A percentile compares a stretch with the other conserved stretches of the same genome.
phyloP scores from a whole-genome alignment of 208 protist species.

The Chromosphaera perkinsii region DNA sequence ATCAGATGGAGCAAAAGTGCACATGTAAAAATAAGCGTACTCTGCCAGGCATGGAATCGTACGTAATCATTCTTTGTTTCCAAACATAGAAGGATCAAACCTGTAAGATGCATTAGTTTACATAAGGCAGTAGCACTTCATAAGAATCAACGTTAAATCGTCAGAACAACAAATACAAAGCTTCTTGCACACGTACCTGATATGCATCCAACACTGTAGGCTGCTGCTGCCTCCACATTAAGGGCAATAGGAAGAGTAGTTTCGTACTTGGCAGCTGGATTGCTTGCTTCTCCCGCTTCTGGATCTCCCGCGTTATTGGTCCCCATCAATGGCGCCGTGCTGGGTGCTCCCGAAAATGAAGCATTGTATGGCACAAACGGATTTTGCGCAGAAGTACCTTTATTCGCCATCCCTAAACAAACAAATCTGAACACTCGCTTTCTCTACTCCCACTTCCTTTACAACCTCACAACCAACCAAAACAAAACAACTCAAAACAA shows the following conservation, averaged over 20 bases:
- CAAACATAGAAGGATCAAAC: constrained; percentile 8
- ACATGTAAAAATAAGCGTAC: neutral
- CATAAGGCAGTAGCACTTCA: neutral
- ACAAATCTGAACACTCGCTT: no score
- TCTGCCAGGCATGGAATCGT: constrained; percentile 31
- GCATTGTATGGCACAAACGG: no score
- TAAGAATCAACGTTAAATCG: neutral
- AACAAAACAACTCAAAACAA: no score
- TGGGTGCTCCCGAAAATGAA: no score
- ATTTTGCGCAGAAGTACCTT: no score
- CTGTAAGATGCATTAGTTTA: neutral
- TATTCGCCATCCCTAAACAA: no score
- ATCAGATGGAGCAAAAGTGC: constrained; percentile 18
- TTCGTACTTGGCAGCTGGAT: constrained; percentile 3
- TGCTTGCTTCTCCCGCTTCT: no score
- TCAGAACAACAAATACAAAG: neutral
- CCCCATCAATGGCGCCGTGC: no score
- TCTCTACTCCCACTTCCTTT: no score
- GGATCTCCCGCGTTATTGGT: no score
- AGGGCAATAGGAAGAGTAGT: neutral
- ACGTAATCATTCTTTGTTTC: constrained; percentile 34
- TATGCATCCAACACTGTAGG: neutral
- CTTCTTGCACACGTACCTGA: neutral
- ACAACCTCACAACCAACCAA: no score
- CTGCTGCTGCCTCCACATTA: neutral